A percentile compares a stretch with the other conserved stretches of the same genome.
phyloP scores from a whole-genome alignment of 306 rosid species.

The Herpetospermum pedunculosum region DNA sequence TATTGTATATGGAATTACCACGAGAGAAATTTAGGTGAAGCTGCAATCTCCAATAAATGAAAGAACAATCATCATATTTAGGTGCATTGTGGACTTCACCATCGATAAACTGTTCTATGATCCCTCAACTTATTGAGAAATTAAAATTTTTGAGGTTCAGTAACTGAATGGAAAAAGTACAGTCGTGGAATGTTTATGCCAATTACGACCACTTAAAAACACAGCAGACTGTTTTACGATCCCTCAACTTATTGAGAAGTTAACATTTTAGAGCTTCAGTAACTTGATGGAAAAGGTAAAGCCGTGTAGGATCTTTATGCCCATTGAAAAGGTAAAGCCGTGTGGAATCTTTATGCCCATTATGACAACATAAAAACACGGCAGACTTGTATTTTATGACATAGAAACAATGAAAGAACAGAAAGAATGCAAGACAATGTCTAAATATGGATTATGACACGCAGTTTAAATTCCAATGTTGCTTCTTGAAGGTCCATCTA shows the following conservation, averaged over 20 bases:
- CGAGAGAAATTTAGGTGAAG: neutral
- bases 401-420: neutral
- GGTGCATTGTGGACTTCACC: neutral
- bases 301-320: neutral
- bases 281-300: neutral
- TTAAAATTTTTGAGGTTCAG: neutral
- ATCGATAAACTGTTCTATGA: neutral
- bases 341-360: neutral
- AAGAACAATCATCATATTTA: neutral
- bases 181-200: neutral
- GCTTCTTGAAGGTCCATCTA: constrained; percentile 1
- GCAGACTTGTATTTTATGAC: neutral
- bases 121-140: neutral
- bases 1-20: neutral
- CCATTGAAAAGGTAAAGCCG: neutral
- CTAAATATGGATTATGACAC: neutral
- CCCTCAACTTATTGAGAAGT: neutral
- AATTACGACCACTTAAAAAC: neutral
- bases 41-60: neutral
- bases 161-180: neutral
- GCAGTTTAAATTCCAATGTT: neutral
- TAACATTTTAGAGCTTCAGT: neutral
- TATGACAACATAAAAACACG: neutral
- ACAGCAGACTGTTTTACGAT: neutral
- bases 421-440: neutral